A percentile compares a stretch with the other conserved stretches of the same genome.
Evolutionary conservation across 352 stramenopile species (phyloP).

Genomic region (Pythium grandisporangium): DNA sequence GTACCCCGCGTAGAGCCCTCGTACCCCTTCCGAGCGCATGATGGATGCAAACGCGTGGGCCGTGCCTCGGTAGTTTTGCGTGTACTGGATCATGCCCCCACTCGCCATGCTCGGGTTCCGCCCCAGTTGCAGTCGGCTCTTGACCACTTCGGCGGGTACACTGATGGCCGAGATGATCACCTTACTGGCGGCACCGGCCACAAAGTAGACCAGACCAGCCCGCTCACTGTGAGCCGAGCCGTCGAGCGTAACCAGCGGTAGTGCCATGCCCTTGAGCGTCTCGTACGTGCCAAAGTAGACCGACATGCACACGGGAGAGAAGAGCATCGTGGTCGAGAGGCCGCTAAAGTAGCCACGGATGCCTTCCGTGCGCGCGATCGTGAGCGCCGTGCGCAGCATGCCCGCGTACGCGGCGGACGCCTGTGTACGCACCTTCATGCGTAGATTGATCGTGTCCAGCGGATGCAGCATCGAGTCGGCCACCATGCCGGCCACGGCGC

Average conservation of each 20-base stretch:
- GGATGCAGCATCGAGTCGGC: constrained; percentile 71
- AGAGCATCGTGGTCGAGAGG: constrained; percentile 57
- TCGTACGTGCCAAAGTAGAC: constrained; percentile 80
- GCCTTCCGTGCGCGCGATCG: constrained; percentile 68
- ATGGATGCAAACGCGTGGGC: constrained; percentile 55
- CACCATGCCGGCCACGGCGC: constrained; percentile 59
- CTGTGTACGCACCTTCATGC: constrained; percentile 70
- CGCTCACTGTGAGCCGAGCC: too few species aligned
- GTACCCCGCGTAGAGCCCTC: constrained; percentile 65
- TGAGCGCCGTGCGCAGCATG: constrained; percentile 44
- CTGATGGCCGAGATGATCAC: constrained; percentile 57
- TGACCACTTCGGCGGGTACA: constrained; percentile 77
- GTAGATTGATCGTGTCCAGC: constrained; percentile 76
- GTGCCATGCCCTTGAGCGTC: constrained; percentile 42
- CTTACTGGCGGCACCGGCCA: constrained; percentile 54
- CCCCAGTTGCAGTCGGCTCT: constrained; percentile 65
- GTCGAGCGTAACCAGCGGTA: constrained; percentile 29
- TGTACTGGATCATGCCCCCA: constrained; percentile 56
- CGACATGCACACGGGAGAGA: constrained; percentile 56
- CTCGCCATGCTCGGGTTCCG: constrained; percentile 61
- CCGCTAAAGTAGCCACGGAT: constrained; percentile 66
- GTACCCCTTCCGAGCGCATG: constrained; percentile 47
- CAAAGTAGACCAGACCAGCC: constrained; percentile 53
- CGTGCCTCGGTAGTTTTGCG: constrained; percentile 61
- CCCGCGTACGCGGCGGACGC: constrained; percentile 47